phyloP scores from a whole-genome alignment of 176 grass and related monocot species.

The Zea luxurians region DNA sequence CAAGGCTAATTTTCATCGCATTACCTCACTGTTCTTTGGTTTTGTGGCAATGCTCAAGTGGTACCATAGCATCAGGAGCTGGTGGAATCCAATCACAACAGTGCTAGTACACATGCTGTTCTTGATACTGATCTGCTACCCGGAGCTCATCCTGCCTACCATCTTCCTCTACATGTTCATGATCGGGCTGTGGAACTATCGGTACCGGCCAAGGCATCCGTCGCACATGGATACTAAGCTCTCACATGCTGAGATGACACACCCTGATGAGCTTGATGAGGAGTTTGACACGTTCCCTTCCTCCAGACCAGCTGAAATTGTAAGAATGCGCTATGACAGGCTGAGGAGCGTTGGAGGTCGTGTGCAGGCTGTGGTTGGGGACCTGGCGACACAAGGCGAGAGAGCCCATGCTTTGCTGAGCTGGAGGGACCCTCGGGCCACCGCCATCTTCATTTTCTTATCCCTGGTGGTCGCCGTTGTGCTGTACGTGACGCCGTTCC shows the following conservation, averaged over 20 bases:
- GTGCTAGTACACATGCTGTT: constrained; percentile 82
- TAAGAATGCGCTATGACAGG: constrained; percentile 84
- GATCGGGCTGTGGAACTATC: constrained; percentile 89
- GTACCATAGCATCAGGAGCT: constrained; percentile 79
- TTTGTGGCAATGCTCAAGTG: constrained; percentile 52
- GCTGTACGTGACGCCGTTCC: constrained; percentile 91
- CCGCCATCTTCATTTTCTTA: constrained; percentile 82
- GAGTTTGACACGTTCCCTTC: constrained; percentile 89
- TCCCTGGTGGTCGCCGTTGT: constrained; percentile 70
- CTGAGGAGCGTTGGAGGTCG: constrained; percentile 76
- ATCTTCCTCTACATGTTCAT: constrained; percentile 94
- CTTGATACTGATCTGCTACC: constrained; percentile 86
- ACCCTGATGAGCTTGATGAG: constrained; percentile 93
- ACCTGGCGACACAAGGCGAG: constrained; percentile 90
- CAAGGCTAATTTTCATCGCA: constrained; percentile 93
- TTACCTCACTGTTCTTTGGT: constrained; percentile 68
- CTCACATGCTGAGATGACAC: constrained; percentile 69
- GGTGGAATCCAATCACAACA: constrained; percentile 86
- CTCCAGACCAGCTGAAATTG: constrained; percentile 52
- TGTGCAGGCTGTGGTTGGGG: constrained; percentile 81
- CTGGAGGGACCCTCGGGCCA: constrained; percentile 91
- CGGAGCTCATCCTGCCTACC: constrained; percentile 90
- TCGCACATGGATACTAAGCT: constrained; percentile 92
- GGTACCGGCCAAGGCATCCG: constrained; percentile 71
- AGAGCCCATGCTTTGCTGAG: constrained; percentile 78